A percentile compares a stretch with the other conserved stretches of the same genome.
Evolutionary conservation across 371 early-diverging fungal species (phyloP).

Genomic region (Conidiobolus incongruus): DNA sequence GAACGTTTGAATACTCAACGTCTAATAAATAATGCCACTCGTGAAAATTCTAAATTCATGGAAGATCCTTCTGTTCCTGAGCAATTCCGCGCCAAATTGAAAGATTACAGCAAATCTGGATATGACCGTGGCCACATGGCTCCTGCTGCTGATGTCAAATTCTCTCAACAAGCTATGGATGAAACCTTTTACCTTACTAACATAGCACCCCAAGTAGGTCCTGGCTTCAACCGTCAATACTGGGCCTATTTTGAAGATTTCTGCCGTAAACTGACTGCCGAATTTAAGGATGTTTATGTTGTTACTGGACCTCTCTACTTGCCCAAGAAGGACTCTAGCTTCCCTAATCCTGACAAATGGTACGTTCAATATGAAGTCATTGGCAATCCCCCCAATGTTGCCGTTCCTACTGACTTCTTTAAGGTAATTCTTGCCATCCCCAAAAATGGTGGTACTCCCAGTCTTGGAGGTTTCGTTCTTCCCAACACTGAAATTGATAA

Average conservation of each 20-base stretch:
- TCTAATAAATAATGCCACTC: slow-evolving; percentile 28
- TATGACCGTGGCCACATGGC: slow-evolving; percentile 73
- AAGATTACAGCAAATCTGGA: slow-evolving; percentile 42
- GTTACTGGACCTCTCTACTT: slow-evolving; percentile 62
- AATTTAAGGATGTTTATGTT: slow-evolving; percentile 57
- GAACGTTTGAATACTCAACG: slow-evolving; percentile 52
- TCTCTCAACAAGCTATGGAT: slow-evolving; percentile 29
- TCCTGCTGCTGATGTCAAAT: slow-evolving; percentile 61
- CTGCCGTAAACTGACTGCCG: no score
- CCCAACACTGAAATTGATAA: slow-evolving; percentile 59
- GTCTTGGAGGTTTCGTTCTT: slow-evolving; percentile 55
- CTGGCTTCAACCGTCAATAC: no score
- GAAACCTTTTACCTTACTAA: no score
- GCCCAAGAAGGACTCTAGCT: slow-evolving; percentile 34
- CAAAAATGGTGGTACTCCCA: slow-evolving; percentile 10
- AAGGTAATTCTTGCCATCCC: slow-evolving; percentile 26
- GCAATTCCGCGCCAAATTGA: slow-evolving; percentile 36
- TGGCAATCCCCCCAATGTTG: no score
- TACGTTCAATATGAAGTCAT: no score
- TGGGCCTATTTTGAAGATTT: no score
- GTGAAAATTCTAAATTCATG: slow-evolving; percentile 38
- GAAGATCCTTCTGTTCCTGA: slow-evolving; percentile 39
- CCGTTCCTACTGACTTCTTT: no score
- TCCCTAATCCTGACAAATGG: no score
- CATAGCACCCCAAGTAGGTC: no score